Evolutionary conservation across 2,329 filamentous ascomycete species (phyloP).

Genomic region (Tolypocladium guangdongense): DNA sequence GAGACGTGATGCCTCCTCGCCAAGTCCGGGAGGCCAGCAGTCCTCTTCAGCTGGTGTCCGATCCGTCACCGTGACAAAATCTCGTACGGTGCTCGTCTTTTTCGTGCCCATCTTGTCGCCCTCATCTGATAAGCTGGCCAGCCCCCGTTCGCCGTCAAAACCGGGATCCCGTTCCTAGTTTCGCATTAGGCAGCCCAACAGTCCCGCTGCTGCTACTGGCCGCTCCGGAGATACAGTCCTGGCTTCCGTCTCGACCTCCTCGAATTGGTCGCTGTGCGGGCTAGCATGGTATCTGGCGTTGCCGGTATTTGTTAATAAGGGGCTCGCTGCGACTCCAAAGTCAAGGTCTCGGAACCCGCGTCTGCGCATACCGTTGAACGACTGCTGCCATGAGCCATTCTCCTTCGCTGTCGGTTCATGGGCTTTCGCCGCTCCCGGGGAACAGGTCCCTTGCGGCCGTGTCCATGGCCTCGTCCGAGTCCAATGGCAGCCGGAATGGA

Average conservation of each 20-base stretch:
- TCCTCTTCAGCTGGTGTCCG: not conserved
- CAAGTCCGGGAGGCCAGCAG: not conserved
- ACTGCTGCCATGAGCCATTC: constrained; percentile 1
- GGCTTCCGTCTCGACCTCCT: not conserved
- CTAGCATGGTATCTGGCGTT: not conserved
- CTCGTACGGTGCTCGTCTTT: not conserved
- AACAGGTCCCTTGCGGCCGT: constrained; percentile 4
- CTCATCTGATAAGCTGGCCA: not conserved
- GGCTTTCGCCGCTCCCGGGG: not conserved
- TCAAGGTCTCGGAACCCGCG: not conserved
- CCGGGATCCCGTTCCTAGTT: not conserved
- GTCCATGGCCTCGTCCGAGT: constrained; percentile 1
- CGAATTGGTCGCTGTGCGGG: not conserved
- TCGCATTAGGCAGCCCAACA: not conserved
- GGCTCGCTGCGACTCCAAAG: not conserved
- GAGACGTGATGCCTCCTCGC: not conserved
- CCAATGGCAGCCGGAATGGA: not conserved
- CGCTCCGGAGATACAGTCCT: not conserved
- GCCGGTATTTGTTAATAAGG: not conserved
- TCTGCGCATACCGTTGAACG: not conserved
- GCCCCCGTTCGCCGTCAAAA: not conserved
- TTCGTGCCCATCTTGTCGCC: not conserved
- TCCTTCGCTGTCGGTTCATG: not conserved
- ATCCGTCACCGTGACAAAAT: not conserved
- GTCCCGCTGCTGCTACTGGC: not conserved